A percentile compares a stretch with the other conserved stretches of the same genome.
Conservation (phyloP, 1,139 yeast genomes). For the Debaryomyces subglobosus region DNA sequence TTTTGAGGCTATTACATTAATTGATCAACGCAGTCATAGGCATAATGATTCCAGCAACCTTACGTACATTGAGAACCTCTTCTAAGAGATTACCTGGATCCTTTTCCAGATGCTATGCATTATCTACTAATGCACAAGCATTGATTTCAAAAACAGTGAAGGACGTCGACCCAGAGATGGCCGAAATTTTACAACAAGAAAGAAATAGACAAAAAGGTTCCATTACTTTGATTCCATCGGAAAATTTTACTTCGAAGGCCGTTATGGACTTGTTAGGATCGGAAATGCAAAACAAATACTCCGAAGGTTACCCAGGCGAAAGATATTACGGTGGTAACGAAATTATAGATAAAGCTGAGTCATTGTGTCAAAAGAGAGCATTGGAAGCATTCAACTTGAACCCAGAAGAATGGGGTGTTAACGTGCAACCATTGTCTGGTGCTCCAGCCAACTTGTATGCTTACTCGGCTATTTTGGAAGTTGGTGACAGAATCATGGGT, state of each 20-base stretch:
- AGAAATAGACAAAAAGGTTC: constrained; percentile 85
- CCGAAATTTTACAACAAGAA: constrained; percentile 70
- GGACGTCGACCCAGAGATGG: constrained; percentile 86
- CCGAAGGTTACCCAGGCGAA: constrained; percentile 98
- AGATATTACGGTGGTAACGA: constrained; percentile 98
- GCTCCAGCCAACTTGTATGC: constrained; percentile 96
- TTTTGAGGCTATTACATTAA: neutral
- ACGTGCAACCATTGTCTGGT: constrained; percentile 92
- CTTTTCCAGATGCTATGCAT: constrained; percentile 41
- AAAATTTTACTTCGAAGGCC: constrained; percentile 91
- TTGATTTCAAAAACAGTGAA: constrained; percentile 65
- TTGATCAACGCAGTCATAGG: constrained; percentile 1
- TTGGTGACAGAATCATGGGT: constrained; percentile 95
- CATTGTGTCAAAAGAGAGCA: constrained; percentile 89
- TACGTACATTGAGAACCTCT: constrained; percentile 26
- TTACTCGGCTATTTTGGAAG: constrained; percentile 87
- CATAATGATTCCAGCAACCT: constrained; percentile 23
- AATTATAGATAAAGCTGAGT: constrained; percentile 88
- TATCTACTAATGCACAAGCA: constrained; percentile 50
- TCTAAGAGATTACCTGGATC: constrained; percentile 17
- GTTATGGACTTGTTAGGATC: constrained; percentile 94
- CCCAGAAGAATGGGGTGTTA: constrained; percentile 90
- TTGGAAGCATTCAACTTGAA: constrained; percentile 78
- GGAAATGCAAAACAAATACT: constrained; percentile 96
- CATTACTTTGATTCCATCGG: constrained; percentile 90